Evolutionary conservation across 306 rosid species (phyloP).

Genomic region (Acacia acuminata): DNA sequence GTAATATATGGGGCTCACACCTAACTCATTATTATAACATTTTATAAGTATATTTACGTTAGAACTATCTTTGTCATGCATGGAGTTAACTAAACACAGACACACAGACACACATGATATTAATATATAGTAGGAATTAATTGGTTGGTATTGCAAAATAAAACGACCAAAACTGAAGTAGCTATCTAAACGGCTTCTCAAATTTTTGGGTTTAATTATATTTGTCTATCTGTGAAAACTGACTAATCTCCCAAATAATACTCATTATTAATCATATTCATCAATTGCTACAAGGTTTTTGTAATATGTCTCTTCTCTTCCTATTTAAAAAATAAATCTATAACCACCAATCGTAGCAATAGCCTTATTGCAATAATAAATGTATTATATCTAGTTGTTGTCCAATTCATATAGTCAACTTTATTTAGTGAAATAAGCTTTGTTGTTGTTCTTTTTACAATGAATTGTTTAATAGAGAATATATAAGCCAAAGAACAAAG

Average conservation of each 20-base stretch:
- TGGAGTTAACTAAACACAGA: background rate
- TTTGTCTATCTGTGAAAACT: background rate
- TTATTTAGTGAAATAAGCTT: too few relatives aligned
- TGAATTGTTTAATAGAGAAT: too few relatives aligned
- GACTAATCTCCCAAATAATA: background rate
- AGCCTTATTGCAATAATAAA: background rate
- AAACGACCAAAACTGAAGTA: background rate
- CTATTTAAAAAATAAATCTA: too few relatives aligned
- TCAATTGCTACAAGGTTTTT: background rate
- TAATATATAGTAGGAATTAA: background rate
- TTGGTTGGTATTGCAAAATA: background rate
- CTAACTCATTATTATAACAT: background rate
- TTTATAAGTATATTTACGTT: background rate
- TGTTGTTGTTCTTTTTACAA: too few relatives aligned
- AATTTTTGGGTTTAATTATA: background rate
- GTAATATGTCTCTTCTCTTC: background rate
- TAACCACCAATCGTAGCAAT: too few relatives aligned
- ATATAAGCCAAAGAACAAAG: too few relatives aligned
- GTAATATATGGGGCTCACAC: background rate
- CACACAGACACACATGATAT: too few relatives aligned
- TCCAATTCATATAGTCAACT: too few relatives aligned
- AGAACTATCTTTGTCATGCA: background rate
- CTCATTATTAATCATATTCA: background rate
- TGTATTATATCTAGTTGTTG: too few relatives aligned
- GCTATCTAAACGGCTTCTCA: background rate